Evolutionary conservation across 2,329 filamentous ascomycete species (phyloP).

Genomic region (Sclerotiophoma versabilis): DNA sequence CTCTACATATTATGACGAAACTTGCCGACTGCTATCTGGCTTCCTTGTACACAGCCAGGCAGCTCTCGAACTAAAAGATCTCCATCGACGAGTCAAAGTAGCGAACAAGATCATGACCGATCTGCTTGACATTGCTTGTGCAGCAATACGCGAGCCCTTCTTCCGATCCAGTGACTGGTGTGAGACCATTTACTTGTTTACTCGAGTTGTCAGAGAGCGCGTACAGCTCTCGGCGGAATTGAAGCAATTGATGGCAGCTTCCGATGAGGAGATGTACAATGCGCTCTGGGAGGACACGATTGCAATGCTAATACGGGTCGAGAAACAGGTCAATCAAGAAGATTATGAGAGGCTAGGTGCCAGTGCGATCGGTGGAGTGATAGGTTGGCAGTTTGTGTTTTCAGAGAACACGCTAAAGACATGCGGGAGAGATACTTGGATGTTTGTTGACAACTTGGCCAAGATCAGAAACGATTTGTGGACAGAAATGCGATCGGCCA

Average conservation of each 20-base stretch:
- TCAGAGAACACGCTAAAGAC: not conserved
- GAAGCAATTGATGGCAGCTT: constrained; percentile 13
- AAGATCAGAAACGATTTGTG: constrained; percentile 43
- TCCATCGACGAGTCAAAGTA: constrained; percentile 28
- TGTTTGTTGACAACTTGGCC: constrained; percentile 49
- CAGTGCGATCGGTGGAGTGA: constrained; percentile 19
- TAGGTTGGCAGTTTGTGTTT: constrained; percentile 1
- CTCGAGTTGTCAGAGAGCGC: constrained; percentile 21
- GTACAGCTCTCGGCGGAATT: constrained; percentile 18
- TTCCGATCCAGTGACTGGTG: constrained; percentile 39
- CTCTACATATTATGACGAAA: constrained; percentile 27
- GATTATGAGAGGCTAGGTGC: constrained; percentile 22
- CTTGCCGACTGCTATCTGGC: constrained; percentile 33
- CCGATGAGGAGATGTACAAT: constrained; percentile 25
- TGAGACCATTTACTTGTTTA: constrained; percentile 31
- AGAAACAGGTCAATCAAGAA: constrained; percentile 27
- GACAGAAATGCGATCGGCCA: constrained; percentile 31
- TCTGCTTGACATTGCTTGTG: constrained; percentile 40
- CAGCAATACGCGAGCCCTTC: constrained; percentile 43
- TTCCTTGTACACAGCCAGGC: constrained; percentile 7
- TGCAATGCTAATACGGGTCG: constrained; percentile 26
- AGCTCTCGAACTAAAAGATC: not conserved
- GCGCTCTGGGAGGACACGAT: constrained; percentile 34
- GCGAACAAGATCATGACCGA: constrained; percentile 38
- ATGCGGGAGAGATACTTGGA: constrained; percentile 21